Evolutionary conservation across 2,329 filamentous ascomycete genomes (phyloP), one percentile per base, ranked within the genome.

Genomic region (Diplodia corticola): DNA sequence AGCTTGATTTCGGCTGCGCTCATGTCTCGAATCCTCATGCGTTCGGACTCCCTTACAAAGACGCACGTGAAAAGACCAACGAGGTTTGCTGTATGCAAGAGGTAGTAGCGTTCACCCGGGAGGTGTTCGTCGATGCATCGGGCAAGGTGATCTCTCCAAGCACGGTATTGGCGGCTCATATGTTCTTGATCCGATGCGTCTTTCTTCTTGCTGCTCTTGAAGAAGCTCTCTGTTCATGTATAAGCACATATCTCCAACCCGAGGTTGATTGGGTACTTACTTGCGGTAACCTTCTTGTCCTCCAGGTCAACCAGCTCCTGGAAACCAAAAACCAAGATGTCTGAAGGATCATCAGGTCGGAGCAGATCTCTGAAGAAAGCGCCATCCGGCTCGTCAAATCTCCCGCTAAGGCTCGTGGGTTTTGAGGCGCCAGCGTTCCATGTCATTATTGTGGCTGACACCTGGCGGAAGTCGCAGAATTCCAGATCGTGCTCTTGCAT

Each of bases 361-460:
- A 99, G 82, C 17, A 96, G 84, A 66, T 94, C 88, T 69, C 88
- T 88, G 73, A 98, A 91, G 76, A 98, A 98, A 50, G 84, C 83
- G 12, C 86, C 86, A 72, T 96, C 92, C 63, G 86, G 81, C 33
- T 87, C 84, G 1, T 87, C 87, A 69, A 91, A 87, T 64, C 91
- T 86, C 37, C 48, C 48, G 4, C 22, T 26, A 37, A 98, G 81
- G 73, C 89, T 91, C 67, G 88, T 89, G 0, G 95, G 95, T n/a
- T 95, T 97, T 17, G 90, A 90, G n/a, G 95, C 95, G 1, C 95
- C 95, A 1, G 93, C 94, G 76, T 99, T 99, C 95, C 95, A 99
- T 0, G 93, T 97, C 82, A 98, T 85, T 28, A 97, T 87, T 44
- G 92, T 82, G 13, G 91, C 89, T 57, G 88, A 89, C 66, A 98